Evolutionary conservation across 2,329 filamentous ascomycete genomes (phyloP).

Genomic region (Scedosporium minutisporum): DNA sequence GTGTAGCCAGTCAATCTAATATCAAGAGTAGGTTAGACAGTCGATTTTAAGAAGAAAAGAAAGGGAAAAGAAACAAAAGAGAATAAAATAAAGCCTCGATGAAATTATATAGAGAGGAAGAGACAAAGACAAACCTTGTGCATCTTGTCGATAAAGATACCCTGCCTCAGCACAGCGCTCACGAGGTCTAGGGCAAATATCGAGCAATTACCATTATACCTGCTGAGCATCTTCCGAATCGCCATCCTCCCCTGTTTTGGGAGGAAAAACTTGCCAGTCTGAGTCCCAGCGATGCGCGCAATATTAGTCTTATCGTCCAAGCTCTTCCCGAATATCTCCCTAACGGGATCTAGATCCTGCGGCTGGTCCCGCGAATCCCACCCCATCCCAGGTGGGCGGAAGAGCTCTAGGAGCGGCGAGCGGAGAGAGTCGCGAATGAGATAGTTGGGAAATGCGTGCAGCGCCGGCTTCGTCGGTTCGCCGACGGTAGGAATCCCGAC

Average conservation of each 20-base stretch:
- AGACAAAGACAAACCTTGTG: conserved; percentile 28
- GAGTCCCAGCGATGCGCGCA: conserved; percentile 26
- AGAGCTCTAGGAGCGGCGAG: conserved; percentile 28
- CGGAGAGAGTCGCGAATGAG: conserved; percentile 40
- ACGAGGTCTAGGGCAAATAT: conserved; percentile 56
- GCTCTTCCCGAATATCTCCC: conserved; percentile 35
- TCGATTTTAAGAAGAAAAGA: background rate
- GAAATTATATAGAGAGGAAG: background rate
- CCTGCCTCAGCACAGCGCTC: conserved; percentile 57
- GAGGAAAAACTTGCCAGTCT: conserved; percentile 14
- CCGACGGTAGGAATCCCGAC: conserved; percentile 35
- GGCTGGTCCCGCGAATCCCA: conserved; percentile 11
- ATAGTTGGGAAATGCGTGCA: conserved; percentile 44
- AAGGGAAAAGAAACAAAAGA: background rate
- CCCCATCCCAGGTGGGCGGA: conserved; percentile 14
- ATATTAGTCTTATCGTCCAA: conserved; percentile 29
- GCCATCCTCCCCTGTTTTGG: conserved; percentile 26
- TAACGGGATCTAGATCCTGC: conserved; percentile 41
- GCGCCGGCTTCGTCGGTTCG: background rate
- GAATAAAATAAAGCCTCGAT: too few species aligned
- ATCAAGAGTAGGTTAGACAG: background rate
- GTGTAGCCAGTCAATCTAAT: conserved; percentile 63
- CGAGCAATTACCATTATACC: conserved; percentile 60
- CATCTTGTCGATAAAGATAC: conserved; percentile 65
- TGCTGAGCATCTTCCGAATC: conserved; percentile 57